phyloP scores from a whole-genome alignment of 2,329 filamentous ascomycete genomes.

The Aspergillus luchuensis region DNA sequence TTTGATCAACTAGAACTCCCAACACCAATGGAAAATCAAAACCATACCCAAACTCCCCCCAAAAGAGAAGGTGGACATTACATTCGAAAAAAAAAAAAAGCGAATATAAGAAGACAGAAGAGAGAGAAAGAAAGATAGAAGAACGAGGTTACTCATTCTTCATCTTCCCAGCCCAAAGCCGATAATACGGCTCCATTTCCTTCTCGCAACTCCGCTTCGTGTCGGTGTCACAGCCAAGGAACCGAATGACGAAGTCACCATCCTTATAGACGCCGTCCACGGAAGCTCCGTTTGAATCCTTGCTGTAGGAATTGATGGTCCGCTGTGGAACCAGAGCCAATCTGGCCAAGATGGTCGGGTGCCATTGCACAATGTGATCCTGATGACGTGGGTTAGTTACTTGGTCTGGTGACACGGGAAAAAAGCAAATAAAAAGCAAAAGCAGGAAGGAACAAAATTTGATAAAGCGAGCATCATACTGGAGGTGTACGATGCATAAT shows the following conservation, averaged over 20 bases:
- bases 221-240: conserved; percentile 68
- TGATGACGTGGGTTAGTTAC: conserved; percentile 46
- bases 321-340: conserved; percentile 87
- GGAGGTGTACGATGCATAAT: not conserved
- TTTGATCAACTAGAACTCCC: not conserved
- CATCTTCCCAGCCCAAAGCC: conserved; percentile 42
- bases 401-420: not conserved
- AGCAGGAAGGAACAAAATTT: not conserved
- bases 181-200: conserved; percentile 64
- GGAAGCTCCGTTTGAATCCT: conserved; percentile 40
- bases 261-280: conserved; percentile 70
- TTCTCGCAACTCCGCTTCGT: conserved; percentile 66
- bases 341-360: conserved; percentile 90
- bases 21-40: conserved; percentile 8
- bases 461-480: not conserved
- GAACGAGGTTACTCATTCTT: conserved; percentile 21
- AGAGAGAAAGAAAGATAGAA: not conserved
- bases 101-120: not conserved
- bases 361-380: conserved; percentile 94
- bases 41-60: conserved; percentile 10
- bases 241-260: conserved; percentile 81
- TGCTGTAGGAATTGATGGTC: conserved; percentile 75
- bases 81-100: conserved; percentile 7
- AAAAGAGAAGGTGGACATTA: not conserved
- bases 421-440: not conserved